Evolutionary conservation across 345 rosid species (phyloP).

Genomic region (Arabidopsis suecica): DNA sequence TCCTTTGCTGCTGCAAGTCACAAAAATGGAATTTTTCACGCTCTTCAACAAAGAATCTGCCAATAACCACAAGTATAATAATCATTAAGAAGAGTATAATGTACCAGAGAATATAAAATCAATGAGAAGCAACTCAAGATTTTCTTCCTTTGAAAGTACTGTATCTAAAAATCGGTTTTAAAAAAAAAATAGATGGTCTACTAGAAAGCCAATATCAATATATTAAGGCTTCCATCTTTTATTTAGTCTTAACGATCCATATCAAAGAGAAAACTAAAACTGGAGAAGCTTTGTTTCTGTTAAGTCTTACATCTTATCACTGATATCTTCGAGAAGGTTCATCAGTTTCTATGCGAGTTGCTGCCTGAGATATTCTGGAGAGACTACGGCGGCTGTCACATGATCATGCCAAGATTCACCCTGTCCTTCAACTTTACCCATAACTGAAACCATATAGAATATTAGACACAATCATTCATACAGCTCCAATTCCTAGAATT

Average conservation of each 20-base stretch:
- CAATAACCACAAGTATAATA: constrained; percentile 21
- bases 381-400: constrained; percentile 92
- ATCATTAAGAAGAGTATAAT: constrained; percentile 5
- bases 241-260: not conserved
- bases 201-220: constrained; percentile 5
- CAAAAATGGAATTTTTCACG: constrained; percentile 73
- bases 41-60: constrained; percentile 52
- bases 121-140: constrained; percentile 3
- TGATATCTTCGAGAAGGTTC: constrained; percentile 84
- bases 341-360: constrained; percentile 87
- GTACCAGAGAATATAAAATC: not conserved
- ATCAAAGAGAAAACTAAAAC: not conserved
- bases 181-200: not conserved
- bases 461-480: constrained; percentile 13
- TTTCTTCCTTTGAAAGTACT: constrained; percentile 18
- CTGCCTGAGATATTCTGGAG: constrained; percentile 88
- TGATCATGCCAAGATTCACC: constrained; percentile 99
- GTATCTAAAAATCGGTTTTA: not conserved
- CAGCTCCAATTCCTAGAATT: constrained; percentile 11
- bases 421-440: constrained; percentile 44
- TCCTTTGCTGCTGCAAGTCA: constrained; percentile 41
- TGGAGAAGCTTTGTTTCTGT: not conserved
- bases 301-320: constrained; percentile 82
- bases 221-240: not conserved
- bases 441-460: constrained; percentile 51